These are phyloP conservation scores for Euclidium syriacum DNA, from an alignment of 345 rosid genomes.

Conservation along the genomic window DNA sequence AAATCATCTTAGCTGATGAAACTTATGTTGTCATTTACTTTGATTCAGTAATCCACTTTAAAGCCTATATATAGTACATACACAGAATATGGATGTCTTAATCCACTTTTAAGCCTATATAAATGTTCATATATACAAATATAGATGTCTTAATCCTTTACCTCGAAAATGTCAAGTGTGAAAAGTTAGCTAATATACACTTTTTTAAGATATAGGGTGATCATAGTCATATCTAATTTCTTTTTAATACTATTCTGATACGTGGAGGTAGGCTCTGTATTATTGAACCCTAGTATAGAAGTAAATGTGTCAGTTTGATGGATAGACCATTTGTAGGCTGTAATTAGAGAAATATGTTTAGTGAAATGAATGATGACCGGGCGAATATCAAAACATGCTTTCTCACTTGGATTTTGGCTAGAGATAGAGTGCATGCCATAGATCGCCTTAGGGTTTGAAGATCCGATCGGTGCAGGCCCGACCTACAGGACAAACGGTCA, in stretches of 20 bases:
- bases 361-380: neutral
- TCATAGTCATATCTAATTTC: neutral
- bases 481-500: too few relatives aligned
- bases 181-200: constrained; percentile 6
- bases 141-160: constrained; percentile 12
- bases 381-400: too few relatives aligned
- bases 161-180: constrained; percentile 3
- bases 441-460: too few relatives aligned
- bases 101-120: too few relatives aligned
- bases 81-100: neutral
- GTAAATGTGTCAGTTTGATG: neutral
- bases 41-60: neutral
- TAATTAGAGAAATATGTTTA: neutral
- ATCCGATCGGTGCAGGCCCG: too few relatives aligned
- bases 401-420: too few relatives aligned
- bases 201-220: neutral
- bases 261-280: constrained; percentile 1
- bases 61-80: neutral
- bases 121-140: neutral
- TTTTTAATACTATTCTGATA: neutral
- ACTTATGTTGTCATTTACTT: neutral
- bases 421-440: too few relatives aligned
- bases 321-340: neutral
- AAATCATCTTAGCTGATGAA: neutral
- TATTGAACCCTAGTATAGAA: neutral